These are phyloP conservation scores for Tausonia pullulans DNA, from an alignment of 1,284 basidiomycete genomes.

Conservation along the genomic window DNA sequence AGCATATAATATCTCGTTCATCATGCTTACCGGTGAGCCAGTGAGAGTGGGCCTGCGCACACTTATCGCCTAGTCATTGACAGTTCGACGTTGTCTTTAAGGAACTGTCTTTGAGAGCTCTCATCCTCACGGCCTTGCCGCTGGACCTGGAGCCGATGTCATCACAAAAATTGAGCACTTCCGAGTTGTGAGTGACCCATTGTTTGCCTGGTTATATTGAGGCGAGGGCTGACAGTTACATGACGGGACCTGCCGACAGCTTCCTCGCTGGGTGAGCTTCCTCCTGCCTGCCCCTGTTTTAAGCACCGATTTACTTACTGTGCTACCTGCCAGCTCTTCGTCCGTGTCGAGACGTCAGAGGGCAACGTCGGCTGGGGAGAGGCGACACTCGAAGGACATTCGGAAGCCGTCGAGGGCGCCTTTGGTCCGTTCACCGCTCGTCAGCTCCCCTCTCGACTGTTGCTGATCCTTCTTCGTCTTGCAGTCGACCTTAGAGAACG, in stretches of 20 bases:
- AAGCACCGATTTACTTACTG: background rate
- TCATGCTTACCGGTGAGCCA: background rate
- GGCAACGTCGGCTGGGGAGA: slow-evolving; percentile 56
- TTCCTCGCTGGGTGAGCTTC: slow-evolving; percentile 4
- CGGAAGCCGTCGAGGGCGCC: background rate
- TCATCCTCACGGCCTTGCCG: slow-evolving; percentile 11
- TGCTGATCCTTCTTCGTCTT: too few relatives aligned
- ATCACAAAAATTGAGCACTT: slow-evolving; percentile 41
- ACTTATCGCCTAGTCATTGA: too few relatives aligned
- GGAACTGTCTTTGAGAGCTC: background rate
- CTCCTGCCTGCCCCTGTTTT: background rate
- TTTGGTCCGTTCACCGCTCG: too few relatives aligned
- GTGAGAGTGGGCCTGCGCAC: too few relatives aligned
- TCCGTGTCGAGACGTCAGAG: slow-evolving; percentile 55
- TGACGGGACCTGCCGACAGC: background rate
- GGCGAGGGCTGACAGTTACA: background rate
- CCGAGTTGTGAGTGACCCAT: slow-evolving; percentile 41
- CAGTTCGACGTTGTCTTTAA: too few relatives aligned
- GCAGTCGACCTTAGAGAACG: too few relatives aligned
- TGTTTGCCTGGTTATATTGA: too few relatives aligned
- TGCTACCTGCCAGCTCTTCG: slow-evolving; percentile 52
- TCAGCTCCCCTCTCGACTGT: too few relatives aligned
- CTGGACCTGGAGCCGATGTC: slow-evolving; percentile 17
- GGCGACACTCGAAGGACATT: slow-evolving; percentile 31
- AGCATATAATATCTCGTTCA: background rate